Base-by-base conservation (phyloP, 192 early-diverging fungal genomes). In the Coemansia brasiliensis region DNA sequence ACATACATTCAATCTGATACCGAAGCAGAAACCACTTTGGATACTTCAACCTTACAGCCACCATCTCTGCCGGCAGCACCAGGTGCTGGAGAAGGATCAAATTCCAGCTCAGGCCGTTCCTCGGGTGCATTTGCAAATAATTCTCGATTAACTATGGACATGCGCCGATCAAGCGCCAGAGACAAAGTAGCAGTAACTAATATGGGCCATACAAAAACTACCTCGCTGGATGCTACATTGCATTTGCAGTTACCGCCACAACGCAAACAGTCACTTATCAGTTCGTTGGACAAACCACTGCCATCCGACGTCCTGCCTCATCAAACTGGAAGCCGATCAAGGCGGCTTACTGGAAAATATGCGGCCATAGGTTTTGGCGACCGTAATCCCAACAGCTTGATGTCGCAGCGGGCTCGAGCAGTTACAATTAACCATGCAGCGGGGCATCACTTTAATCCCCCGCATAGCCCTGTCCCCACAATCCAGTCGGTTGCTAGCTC, bases 381-480 rank as follows among this genome's bases (percentile, higher is more conserved):
- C 24, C 52, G 43, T 8, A 44, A 44, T 0, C n/a, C 24, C 0
- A 17, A 25, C 2, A 4, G 27, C 11, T 15, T 32, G 48, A 21
- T 18, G 1, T 40, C 67, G 1, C 65, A 63, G 29, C 49, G 72
- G 29, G 39, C 38, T 17, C 65, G 66, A 18, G 57, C 72, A 0
- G 66, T 62, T 3, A 75, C 61, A 6, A 35, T 61, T 21, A 66
- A 67, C 51, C 59, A 22, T 24, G 42, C 43, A 11, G 11, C 37
- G 2, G 52, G 18, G n/a, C 25, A 51, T 5, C 4, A n/a, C n/a
- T n/a, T 55, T 5, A 44, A 52, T 27, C 39, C 27, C 20, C 57
- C 52, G 24, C 69, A 57, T 18, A 55, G 52, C 32, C 64, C 61
- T 5, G 40, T 59, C 1, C 65, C 69, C 12, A 57, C 62, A 1